Conservation (phyloP, 768 basidiomycete species). For the Tulasnella sp. region DNA sequence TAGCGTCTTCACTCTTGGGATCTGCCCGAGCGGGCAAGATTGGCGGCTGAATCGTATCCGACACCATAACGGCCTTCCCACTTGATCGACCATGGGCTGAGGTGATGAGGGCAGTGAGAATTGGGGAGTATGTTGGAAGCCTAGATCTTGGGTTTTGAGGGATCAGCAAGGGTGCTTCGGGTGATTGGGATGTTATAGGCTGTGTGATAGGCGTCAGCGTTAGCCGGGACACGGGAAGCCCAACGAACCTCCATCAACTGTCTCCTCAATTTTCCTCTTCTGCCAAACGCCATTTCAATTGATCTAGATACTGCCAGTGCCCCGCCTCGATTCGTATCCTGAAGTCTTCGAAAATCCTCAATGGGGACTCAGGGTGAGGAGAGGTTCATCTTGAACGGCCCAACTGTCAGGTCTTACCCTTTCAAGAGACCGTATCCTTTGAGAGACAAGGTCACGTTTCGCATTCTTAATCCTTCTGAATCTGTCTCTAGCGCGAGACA, state of each 20-base stretch:
- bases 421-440: not conserved
- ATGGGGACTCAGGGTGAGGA: not conserved
- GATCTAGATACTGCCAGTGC: conserved; percentile 52
- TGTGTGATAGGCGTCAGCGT: conserved; percentile 34
- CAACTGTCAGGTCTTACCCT: not conserved
- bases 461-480: not conserved
- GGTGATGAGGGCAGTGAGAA: conserved; percentile 59
- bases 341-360: conserved; percentile 53
- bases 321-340: conserved; percentile 52
- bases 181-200: conserved; percentile 55
- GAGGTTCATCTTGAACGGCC: too few relatives aligned
- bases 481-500: not conserved
- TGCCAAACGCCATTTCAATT: conserved; percentile 68
- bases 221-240: not conserved
- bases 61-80: conserved; percentile 44
- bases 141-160: conserved; percentile 47
- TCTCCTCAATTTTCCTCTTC: conserved; percentile 64
- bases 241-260: conserved; percentile 60
- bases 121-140: conserved; percentile 63
- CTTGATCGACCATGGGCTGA: conserved; percentile 44
- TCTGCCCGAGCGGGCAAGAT: conserved; percentile 55
- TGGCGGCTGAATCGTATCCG: conserved; percentile 49
- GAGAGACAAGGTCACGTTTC: not conserved
- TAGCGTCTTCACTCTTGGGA: conserved; percentile 54
- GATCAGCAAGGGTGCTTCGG: conserved; percentile 48